Conservation (phyloP, 2,329 filamentous ascomycete species). For the Iodosphaeria phyllophila region DNA sequence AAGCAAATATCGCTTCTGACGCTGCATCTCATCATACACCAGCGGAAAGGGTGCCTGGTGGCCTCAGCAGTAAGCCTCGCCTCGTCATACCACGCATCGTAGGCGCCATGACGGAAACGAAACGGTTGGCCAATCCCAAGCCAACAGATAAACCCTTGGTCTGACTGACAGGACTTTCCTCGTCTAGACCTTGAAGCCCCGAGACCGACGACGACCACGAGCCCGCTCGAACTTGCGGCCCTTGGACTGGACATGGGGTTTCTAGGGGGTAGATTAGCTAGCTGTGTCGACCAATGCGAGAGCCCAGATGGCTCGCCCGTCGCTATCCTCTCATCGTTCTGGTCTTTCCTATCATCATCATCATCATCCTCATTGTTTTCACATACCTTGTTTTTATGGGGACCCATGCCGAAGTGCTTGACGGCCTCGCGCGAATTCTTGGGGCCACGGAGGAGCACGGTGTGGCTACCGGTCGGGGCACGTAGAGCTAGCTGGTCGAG, state of each 20-base stretch:
- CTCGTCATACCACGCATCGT: too few relatives aligned
- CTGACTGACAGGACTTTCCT: too few relatives aligned
- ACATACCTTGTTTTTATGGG: conserved; percentile 88
- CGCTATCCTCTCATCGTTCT: too few relatives aligned
- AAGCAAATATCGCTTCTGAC: too few relatives aligned
- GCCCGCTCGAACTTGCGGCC: conserved; percentile 99
- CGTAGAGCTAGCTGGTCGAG: conserved; percentile 94
- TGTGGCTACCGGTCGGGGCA: conserved; percentile 91
- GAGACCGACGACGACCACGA: conserved; percentile 94
- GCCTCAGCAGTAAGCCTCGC: too few relatives aligned
- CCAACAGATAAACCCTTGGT: conserved; percentile 32
- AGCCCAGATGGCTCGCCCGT: too few relatives aligned
- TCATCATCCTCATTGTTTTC: too few relatives aligned
- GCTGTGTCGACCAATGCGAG: not conserved
- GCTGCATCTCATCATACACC: too few relatives aligned
- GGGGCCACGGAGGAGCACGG: conserved; percentile 86
- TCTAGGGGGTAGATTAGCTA: conserved; percentile 36
- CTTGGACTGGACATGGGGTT: conserved; percentile 95
- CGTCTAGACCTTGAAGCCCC: conserved; percentile 99
- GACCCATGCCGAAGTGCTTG: conserved; percentile 98
- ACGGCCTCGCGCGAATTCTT: conserved; percentile 97
- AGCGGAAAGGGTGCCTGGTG: too few relatives aligned
- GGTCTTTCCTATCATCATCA: too few relatives aligned
- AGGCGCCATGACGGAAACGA: too few relatives aligned
- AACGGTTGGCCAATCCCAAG: conserved; percentile 11